Evolutionary conservation across 2,329 filamentous ascomycete genomes (phyloP), one percentile per base, ranked within the genome.

Genomic region (Fusarium siculi): DNA sequence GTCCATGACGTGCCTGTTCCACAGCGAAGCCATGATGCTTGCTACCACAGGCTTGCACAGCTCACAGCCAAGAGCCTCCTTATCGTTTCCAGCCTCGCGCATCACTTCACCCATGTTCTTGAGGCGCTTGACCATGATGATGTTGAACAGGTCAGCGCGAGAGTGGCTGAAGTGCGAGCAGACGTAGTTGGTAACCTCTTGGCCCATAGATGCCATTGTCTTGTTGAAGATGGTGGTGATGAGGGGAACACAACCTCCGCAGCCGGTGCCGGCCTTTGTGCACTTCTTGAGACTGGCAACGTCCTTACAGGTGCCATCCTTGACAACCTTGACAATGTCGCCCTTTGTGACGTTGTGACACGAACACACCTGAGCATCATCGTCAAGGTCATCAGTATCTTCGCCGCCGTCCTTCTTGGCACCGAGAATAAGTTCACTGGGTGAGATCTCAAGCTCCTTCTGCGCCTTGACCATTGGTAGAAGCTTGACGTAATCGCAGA

Each of bases 291-390:
- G 87, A 61, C 96, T 92, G 58, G 91, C 92, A 49, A 97, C 88
- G 32, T 92, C 92, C 79, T 93, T 96, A 86, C 94, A 97, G 5
- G 88, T 91, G 43, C 93, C 94, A 59, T 92, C 90, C 76, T 95
- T 95, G 80, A 96, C 89, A 4, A 85, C 85, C 9, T 88, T 88
- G 49, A 92, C 90, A 1, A 97, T 86, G 75, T 96, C 93, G 21
- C 93, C 93, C 80, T 97, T 97, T 30, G 90, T 92, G 46, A 97
- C 95, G 79, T 97, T 97, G 85, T 97, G 95, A 76, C 95, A 97
- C 3, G 94, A 96, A 82, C 95, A 97, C 69, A 97, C 92, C 79
- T 97, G 95, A 0, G 93, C 93, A 78, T 96, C 93, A 76, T 96
- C 93, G 56, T 92, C 88, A 73, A 97, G 87, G 77, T 97, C 94